Conservation (phyloP, 2,329 filamentous ascomycete genomes). For the Sodiomyces alkalinus region DNA sequence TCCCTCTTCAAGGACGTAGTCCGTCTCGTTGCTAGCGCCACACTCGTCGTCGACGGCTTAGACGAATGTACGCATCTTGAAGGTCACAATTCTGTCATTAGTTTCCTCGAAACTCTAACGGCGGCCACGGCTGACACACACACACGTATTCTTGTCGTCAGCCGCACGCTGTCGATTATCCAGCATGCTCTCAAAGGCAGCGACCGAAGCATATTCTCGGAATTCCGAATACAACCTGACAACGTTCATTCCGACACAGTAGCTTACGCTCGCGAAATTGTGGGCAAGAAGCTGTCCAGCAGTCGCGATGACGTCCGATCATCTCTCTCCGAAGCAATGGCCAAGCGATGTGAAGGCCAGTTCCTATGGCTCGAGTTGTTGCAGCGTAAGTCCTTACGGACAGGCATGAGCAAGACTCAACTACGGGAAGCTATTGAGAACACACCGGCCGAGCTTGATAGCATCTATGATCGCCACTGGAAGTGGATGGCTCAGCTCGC, state of each 20-base stretch:
- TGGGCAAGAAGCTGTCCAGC: constrained; percentile 14
- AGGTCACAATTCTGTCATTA: neutral
- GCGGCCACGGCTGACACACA: constrained; percentile 1
- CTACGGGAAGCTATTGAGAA: constrained; percentile 13
- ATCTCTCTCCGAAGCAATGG: constrained; percentile 11
- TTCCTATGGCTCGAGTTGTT: constrained; percentile 19
- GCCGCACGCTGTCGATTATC: constrained; percentile 12
- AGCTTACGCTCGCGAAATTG: constrained; percentile 11
- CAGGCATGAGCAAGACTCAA: constrained; percentile 13
- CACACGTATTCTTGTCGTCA: constrained; percentile 11
- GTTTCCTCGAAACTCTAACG: constrained; percentile 9
- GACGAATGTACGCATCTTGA: constrained; percentile 15
- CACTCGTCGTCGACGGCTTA: constrained; percentile 16
- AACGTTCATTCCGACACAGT: constrained; percentile 12
- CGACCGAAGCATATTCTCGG: neutral
- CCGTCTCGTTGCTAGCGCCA: constrained; percentile 6
- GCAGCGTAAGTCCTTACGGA: constrained; percentile 11
- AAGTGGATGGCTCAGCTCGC: constrained; percentile 7
- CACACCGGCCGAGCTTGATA: constrained; percentile 12
- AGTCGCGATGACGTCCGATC: constrained; percentile 9
- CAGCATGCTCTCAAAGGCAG: constrained; percentile 5
- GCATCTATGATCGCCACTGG: constrained; percentile 17
- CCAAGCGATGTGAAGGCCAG: constrained; percentile 15
- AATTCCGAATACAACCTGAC: constrained; percentile 7
- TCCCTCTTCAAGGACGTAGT: constrained; percentile 9